Evolutionary conservation across 768 basidiomycete species (phyloP), one percentile per base, ranked within the genome.

Genomic region (Sporobolomyces pararoseus): DNA sequence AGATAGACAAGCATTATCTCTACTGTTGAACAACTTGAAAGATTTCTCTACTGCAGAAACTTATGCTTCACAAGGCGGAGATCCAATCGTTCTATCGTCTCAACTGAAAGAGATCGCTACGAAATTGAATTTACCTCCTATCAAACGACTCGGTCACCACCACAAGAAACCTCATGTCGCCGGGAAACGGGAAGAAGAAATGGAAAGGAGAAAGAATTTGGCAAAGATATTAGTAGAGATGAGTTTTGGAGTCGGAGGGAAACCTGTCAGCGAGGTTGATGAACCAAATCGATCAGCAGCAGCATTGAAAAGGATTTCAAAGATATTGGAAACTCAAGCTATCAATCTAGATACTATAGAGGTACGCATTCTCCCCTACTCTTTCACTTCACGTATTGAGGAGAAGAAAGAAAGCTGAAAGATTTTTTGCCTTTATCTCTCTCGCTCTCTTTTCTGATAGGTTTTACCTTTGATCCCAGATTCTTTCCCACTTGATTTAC

Each of bases 141-240:
- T 63, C 46, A 50, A 59, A 46, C 42, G 58, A 31, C 17, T 10
- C 54, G n/a, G 35, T 42, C n/a, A 27, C 14, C 23, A 44, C 25
- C 42, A 34, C 16, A 46, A n/a, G 29, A 7, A 19, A 13, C 25
- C 0, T 25, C 55, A 23, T n/a, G n/a, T n/a, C n/a, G 7, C 50
- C n/a, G 42, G 17, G 1, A 54, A 51, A 4, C 32, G 35, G 14
- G 63, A 50, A 32, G 64, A 66, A 31, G 58, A 50, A 29, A 17
- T 44, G 52, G 37, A 52, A 44, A 9, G 60, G 13, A 66, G 44
- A 25, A 4, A 59, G 51, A 35, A 2, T 14, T 47, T 73, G 9
- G 72, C 72, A 52, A 52, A 58, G 25, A 16, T 67, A 53, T 34
- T 73, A 32, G 68, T 73, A 21, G 72, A 73, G 55, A 70, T 73